These are phyloP conservation scores for Pseudocercospora fijiensis DNA, from an alignment of 2,329 filamentous ascomycete genomes.

Conservation along the genomic window DNA sequence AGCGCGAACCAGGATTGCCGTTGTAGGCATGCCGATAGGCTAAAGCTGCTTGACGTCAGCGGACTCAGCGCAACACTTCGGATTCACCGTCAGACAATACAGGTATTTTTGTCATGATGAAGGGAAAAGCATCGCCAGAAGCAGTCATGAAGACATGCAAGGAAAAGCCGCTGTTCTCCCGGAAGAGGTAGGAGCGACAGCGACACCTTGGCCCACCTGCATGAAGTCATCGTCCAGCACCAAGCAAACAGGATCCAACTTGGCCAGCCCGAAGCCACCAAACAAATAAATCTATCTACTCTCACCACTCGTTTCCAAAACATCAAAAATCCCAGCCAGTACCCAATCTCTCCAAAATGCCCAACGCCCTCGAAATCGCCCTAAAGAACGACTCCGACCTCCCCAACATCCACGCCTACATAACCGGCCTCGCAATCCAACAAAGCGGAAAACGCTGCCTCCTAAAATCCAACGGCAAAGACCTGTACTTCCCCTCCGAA, in stretches of 20 bases:
- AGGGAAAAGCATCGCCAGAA: too few relatives aligned
- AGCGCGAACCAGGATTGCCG: background rate
- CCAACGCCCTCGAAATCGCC: slow-evolving; percentile 37
- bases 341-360: slow-evolving; percentile 31
- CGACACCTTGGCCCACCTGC: background rate
- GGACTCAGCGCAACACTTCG: background rate
- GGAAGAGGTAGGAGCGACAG: background rate
- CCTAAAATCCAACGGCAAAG: slow-evolving; percentile 38
- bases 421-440: slow-evolving; percentile 41
- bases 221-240: background rate
- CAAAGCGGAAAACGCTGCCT: slow-evolving; percentile 36
- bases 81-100: background rate
- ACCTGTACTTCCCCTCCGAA: slow-evolving; percentile 39
- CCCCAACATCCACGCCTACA: slow-evolving; percentile 38
- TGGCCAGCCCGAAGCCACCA: background rate
- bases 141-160: too few relatives aligned
- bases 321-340: background rate
- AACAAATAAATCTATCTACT: background rate
- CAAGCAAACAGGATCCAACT: slow-evolving; percentile 3
- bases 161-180: background rate
- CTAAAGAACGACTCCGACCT: slow-evolving; percentile 39
- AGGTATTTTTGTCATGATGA: too few relatives aligned
- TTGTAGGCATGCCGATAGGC: background rate
- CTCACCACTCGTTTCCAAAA: too few relatives aligned
- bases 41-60: background rate